Base-by-base conservation (phyloP, 306 rosid genomes). In the Hippophae gyantsensis region DNA sequence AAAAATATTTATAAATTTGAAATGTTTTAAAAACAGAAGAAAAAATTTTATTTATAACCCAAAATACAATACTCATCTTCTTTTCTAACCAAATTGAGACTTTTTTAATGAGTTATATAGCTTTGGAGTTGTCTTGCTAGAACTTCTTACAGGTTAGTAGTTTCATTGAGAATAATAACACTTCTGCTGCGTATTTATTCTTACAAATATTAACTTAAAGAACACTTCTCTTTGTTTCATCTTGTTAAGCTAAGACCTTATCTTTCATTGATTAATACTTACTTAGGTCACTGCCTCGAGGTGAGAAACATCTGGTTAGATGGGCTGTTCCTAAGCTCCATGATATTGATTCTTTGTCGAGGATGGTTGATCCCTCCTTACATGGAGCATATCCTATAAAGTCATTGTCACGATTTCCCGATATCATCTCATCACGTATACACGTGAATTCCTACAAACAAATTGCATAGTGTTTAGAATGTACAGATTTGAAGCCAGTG, bases 311-410 rank as follows among this genome's bases (percentile, higher is more conserved):
- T 74, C 70, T 89, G 75, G 89, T 86, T 11, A 80, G 97, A 69
- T 86, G 95, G 95, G 97, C 95, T 26, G 67, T 86, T 38, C 89
- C 89, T 13, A 84, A 79, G 83, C 93, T 89, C n/a, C 97, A 89
- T 61, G 97, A 89, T 75, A 89, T 89, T 13, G 89, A 89, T 78
- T 83, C 93, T 14, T 64, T 89, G 61, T 82, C 89, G 42, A 84
- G 80, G 84, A 89, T 89, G 95, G 97, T 86, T 58, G 95, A 89
- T 62, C 93, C 95, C 18, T 71, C 72, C 59, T 63, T 89, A 69
- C 65, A 63, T 9, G 93, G 93, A 62, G 64, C 68, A 18, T 86
- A 60, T 72, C 73, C 89, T 7, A 77, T 76, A 70, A 89, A 86
- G 67, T 84, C 97, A 7, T 74, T 86, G 66, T 89, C 97, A 7